Evolutionary conservation across 441 rosid genomes (phyloP).

Genomic region (Adansonia madagascariensis): DNA sequence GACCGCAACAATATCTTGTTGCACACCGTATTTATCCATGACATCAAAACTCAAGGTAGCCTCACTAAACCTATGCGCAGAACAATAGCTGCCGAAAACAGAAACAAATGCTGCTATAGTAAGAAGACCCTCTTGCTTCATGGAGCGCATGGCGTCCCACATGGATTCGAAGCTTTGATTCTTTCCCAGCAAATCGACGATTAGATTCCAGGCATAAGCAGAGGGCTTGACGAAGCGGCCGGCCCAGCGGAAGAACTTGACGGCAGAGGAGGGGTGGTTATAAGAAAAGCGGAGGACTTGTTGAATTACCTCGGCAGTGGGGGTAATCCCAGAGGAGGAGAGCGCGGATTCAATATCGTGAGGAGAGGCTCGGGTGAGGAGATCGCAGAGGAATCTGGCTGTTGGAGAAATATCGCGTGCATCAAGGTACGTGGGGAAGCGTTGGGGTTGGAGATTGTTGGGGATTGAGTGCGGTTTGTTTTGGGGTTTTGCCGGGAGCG

Average conservation of each 20-base stretch:
- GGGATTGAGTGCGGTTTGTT: constrained; percentile 26
- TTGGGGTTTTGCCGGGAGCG: constrained; percentile 11
- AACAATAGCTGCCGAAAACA: constrained; percentile 52
- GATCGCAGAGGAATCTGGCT: constrained; percentile 41
- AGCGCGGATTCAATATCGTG: constrained; percentile 47
- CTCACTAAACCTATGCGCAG: constrained; percentile 43
- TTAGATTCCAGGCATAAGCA: constrained; percentile 49
- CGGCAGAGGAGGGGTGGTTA: constrained; percentile 41
- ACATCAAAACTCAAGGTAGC: constrained; percentile 61
- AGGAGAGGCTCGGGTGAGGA: constrained; percentile 37
- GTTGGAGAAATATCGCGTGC: constrained; percentile 37
- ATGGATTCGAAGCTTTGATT: constrained; percentile 53
- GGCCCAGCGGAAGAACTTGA: constrained; percentile 63
- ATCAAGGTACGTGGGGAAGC: constrained; percentile 33
- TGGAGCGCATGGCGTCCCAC: constrained; percentile 65
- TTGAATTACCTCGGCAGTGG: constrained; percentile 42
- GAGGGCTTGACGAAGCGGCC: constrained; percentile 41
- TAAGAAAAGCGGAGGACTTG: constrained; percentile 53
- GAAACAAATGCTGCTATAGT: constrained; percentile 44
- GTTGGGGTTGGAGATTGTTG: constrained; percentile 28
- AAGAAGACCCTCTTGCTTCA: constrained; percentile 47
- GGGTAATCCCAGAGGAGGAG: constrained; percentile 36
- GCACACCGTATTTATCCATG: constrained; percentile 51
- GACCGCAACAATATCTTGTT: constrained; percentile 50
- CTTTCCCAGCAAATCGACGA: constrained; percentile 66